phyloP scores from a whole-genome alignment of 495 filamentous ascomycete species.

The Neurospora sp. region DNA sequence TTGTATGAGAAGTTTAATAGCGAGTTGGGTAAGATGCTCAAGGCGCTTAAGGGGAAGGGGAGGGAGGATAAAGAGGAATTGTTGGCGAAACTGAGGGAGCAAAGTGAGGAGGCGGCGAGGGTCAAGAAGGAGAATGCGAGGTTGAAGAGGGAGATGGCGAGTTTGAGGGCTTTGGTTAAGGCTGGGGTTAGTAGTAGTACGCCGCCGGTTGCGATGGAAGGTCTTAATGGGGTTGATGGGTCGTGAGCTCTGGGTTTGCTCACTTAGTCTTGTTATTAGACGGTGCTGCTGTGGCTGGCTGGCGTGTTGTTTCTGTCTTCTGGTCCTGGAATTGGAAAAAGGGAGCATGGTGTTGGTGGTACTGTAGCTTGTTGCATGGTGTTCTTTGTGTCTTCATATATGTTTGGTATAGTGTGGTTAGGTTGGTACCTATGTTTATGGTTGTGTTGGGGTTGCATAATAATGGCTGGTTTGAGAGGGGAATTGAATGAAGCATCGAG shows the following conservation, averaged over 20 bases:
- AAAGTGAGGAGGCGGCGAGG: conserved; percentile 56
- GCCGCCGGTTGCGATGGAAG: neutral
- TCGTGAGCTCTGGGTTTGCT: neutral
- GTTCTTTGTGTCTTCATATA: neutral
- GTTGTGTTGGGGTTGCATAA: neutral
- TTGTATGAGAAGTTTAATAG: conserved; percentile 88
- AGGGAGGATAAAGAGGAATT: conserved; percentile 68
- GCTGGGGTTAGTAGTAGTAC: conserved; percentile 5
- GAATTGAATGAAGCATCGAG: neutral
- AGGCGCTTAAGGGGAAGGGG: conserved; percentile 55
- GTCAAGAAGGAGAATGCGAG: conserved; percentile 71
- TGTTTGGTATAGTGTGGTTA: neutral
- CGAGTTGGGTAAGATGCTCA: conserved; percentile 75
- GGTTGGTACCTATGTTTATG: neutral
- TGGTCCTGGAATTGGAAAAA: neutral
- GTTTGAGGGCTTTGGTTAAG: conserved; percentile 37
- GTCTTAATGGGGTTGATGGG: neutral
- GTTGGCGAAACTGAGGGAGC: conserved; percentile 52
- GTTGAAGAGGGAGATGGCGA: conserved; percentile 42
- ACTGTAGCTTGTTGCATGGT: neutral
- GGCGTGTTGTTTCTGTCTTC: neutral
- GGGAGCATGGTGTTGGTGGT: neutral
- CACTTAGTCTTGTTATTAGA: neutral
- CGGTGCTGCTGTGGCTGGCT: neutral
- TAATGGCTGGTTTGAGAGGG: neutral